These are phyloP conservation scores for Botrytis aclada DNA, from an alignment of 2,329 filamentous ascomycete genomes.

Conservation along the genomic window DNA sequence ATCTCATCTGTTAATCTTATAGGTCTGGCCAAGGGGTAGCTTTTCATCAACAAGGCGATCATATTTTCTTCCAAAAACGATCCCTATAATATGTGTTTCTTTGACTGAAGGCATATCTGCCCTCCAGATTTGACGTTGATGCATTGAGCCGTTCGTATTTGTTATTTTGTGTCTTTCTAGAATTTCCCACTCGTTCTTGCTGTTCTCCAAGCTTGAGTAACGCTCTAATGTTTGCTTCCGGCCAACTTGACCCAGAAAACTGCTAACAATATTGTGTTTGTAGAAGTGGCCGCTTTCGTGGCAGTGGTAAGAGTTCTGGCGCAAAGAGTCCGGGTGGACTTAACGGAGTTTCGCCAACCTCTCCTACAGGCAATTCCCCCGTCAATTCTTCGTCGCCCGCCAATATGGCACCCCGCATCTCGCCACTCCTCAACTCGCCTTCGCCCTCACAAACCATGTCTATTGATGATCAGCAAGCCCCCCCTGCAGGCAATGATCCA, in stretches of 20 bases:
- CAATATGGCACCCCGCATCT: constrained; percentile 55
- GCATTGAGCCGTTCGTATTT: neutral
- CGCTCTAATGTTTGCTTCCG: neutral
- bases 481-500: constrained; percentile 45
- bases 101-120: neutral
- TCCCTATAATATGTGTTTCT: neutral
- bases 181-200: neutral
- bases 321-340: constrained; percentile 51
- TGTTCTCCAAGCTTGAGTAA: neutral
- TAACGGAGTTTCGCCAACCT: constrained; percentile 48
- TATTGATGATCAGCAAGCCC: constrained; percentile 54
- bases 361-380: constrained; percentile 45
- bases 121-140: neutral
- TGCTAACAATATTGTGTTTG: constrained; percentile 30
- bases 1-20: neutral
- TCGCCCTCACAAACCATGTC: constrained; percentile 65
- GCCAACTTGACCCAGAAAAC: neutral
- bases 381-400: constrained; percentile 49
- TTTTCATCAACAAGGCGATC: neutral
- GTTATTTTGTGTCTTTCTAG: neutral
- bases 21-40: too few species aligned
- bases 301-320: constrained; percentile 51
- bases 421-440: constrained; percentile 60
- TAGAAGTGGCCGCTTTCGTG: constrained; percentile 59
- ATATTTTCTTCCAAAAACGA: neutral